Base-by-base conservation (phyloP, 2,329 filamentous ascomycete genomes). In the Pseudogymnoascus sp. region DNA sequence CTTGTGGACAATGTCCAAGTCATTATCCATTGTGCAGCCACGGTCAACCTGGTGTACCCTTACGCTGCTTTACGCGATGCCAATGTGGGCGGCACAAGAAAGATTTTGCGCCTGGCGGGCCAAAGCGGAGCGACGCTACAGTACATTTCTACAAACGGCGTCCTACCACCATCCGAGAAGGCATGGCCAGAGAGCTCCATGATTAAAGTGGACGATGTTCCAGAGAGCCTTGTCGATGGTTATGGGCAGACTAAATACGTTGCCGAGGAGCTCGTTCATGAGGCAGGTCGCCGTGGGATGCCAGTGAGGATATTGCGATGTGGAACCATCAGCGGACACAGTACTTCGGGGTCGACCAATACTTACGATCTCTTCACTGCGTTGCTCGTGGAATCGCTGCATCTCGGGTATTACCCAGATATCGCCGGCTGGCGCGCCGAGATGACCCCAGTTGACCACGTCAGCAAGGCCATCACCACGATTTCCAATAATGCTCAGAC, bases 191-290 rank as follows among this genome's bases (percentile, higher is more conserved):
- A 93, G 73, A 83, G 87, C 66, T 78, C 84, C 9, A 86, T 87
- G 76, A 78, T 93, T 15, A 79, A 82, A 31, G 81, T 90, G 4
- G 83, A 88, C 11, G 83, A 87, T 57, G 89, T 92, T 1, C 86
- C 88, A 0, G 64, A 82, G 79, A 88, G 88, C 72, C 78, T 92
- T 4, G 76, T 82, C 1, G 88, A 91, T 69, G 89, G 89, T 1
- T 92, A 92, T 67, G 88, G 88, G 0, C 89, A 91, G 74, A 90
- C 88, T 0, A 92, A 92, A 72, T 92, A 89, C 89, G 89, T 90
- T 31, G 88, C 89, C 2, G 89, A 92, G 72, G 85, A 88, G 72
- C 84, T 92, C 2, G 86, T 90, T 8, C 79, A 84, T 10, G 87
- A 91, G 71, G 88, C 89, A 9, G 82, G 82, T 26, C 81, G 82